Base-by-base conservation (phyloP, 257 asterid genomes). In the Scutellaria minor region DNA sequence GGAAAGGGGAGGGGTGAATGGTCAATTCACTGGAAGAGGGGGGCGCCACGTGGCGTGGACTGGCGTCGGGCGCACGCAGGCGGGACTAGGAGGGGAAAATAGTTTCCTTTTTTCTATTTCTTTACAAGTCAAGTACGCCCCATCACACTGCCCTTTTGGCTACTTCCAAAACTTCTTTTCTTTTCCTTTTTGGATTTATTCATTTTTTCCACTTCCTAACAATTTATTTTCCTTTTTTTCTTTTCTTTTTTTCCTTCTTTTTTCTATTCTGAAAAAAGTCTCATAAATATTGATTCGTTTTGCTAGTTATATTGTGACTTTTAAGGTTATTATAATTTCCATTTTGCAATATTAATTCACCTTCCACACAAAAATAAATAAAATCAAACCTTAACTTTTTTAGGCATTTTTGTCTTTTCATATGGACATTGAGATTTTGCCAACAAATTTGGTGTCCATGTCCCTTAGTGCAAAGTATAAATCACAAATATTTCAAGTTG, bases 81-180 rank as follows among this genome's bases (percentile, higher is more conserved):
- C 40, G 45, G 64, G 40, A 44, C 40, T 18, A 18, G 18, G 18
- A 18, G 18, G 56, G 68, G 47, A 44, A 54, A 35, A 44, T 2
- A 22, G n/a, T 31, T n/a, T 8, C 15, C 31, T 11, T 68, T 12
- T 8, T 9, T 14, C 18, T 15, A 2, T 31, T 31, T 31, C 2
- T 4, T 1, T 22, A 22, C 27, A 24, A 24, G 2, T 24, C 52
- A 52, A 68, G 47, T 48, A 48, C 52, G 53, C 61, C 57, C 15
- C 27, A 47, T 44, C 35, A 55, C 79, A 77, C 27, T 9, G 44
- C 79, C 27, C 63, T 63, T 77, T 73, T 77, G 77, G 50, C 85
- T 77, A 74, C 78, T 74, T 70, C 78, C 85, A 77, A 51, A 74
- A 55, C 82, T 41, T 68, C 61, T 81, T 68, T 68, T 68, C 77